A percentile compares a stretch with the other conserved stretches of the same genome.
Evolutionary conservation across 495 filamentous ascomycete genomes (phyloP).

Genomic region (Letharia columbiana): DNA sequence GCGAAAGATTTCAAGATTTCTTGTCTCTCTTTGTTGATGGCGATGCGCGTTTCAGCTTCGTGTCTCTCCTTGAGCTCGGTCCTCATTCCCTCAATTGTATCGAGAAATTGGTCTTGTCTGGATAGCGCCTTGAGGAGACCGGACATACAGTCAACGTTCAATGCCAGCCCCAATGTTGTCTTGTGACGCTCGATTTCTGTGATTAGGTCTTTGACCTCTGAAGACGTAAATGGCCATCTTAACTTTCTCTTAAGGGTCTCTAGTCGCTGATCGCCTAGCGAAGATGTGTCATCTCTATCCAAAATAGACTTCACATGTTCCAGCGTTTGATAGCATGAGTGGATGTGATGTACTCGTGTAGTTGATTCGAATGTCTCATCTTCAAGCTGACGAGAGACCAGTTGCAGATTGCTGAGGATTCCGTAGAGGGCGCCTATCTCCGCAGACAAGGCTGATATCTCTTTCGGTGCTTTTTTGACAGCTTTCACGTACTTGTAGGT

Average conservation of each 20-base stretch:
- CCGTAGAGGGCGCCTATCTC: constrained; percentile 27
- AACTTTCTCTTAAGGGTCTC: constrained; percentile 11
- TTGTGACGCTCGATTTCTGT: constrained; percentile 30
- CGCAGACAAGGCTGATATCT: constrained; percentile 17
- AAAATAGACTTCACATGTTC: constrained; percentile 17
- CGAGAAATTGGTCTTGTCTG: constrained; percentile 12
- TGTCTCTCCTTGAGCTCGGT: constrained; percentile 14
- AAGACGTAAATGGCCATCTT: constrained; percentile 24
- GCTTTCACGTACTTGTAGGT: constrained; percentile 27
- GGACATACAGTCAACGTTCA: constrained; percentile 28
- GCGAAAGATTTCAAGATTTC: constrained; percentile 29
- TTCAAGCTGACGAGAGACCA: constrained; percentile 25
- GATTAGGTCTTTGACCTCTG: constrained; percentile 26
- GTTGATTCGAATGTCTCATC: constrained; percentile 17
- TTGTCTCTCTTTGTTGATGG: constrained; percentile 22
- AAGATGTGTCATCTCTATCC: constrained; percentile 5
- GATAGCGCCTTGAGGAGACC: constrained; percentile 22
- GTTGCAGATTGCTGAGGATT: constrained; percentile 28
- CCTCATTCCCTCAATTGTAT: constrained; percentile 11
- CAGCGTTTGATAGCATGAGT: constrained; percentile 22
- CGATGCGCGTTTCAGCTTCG: constrained; percentile 24
- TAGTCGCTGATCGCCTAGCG: not conserved
- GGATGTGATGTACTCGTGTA: constrained; percentile 22
- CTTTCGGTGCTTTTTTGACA: constrained; percentile 26
- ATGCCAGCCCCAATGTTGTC: constrained; percentile 27